Evolutionary conservation across 257 asterid species (phyloP).

Genomic region (Penstemon davidsonii): DNA sequence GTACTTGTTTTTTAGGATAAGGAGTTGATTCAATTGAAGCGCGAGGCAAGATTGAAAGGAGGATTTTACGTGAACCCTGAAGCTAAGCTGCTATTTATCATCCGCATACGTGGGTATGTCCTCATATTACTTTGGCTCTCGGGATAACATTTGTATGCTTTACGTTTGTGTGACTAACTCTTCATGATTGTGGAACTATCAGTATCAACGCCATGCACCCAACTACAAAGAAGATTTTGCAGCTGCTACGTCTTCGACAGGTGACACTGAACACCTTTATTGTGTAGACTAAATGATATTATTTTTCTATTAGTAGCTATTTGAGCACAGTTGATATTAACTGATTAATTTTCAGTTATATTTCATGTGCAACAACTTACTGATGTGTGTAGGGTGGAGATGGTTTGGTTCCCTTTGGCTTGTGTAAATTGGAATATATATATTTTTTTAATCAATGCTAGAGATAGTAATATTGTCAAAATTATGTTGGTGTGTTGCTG

Average conservation of each 20-base stretch:
- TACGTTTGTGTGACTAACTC: background rate
- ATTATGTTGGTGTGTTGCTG: no score
- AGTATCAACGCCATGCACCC: slow-evolving; percentile 54
- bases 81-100: slow-evolving; percentile 52
- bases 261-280: slow-evolving; percentile 20
- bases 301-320: background rate
- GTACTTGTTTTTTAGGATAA: slow-evolving; percentile 31
- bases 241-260: slow-evolving; percentile 50
- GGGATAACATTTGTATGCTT: slow-evolving; percentile 3
- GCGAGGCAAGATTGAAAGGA: slow-evolving; percentile 62
- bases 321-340: background rate
- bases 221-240: slow-evolving; percentile 42
- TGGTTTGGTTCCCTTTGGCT: no score
- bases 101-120: slow-evolving; percentile 61
- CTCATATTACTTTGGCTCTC: background rate
- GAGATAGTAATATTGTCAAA: no score
- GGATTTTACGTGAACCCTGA: slow-evolving; percentile 28
- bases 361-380: background rate
- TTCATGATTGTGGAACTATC: slow-evolving; percentile 16
- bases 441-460: no score
- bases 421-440: no score
- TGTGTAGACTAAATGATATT: background rate
- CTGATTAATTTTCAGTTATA: background rate
- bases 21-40: slow-evolving; percentile 59
- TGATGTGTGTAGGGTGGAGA: background rate